A percentile compares a stretch with the other conserved stretches of the same genome.
Conservation (phyloP, 495 filamentous ascomycete species). For the Saxispiralis lemnorum region DNA sequence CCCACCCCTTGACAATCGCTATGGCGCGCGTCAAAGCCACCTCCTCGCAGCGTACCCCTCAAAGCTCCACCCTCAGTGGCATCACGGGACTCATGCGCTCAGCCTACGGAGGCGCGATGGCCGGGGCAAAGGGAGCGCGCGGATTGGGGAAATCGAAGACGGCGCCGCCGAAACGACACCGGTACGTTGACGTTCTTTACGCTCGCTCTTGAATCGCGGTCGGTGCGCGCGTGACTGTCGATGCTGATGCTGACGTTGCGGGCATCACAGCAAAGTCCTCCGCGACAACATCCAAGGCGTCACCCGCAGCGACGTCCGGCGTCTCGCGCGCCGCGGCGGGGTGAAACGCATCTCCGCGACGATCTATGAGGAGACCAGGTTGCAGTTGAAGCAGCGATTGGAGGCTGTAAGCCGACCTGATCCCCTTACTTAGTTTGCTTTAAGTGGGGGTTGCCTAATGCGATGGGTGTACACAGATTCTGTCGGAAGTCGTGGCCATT, state of each 20-base stretch:
- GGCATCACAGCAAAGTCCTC: constrained; percentile 98
- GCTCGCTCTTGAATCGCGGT: background rate
- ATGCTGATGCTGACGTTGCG: background rate
- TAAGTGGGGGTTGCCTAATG: background rate
- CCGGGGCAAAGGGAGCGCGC: background rate
- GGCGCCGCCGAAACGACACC: constrained; percentile 8
- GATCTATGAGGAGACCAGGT: constrained; percentile 57
- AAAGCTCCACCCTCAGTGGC: no score
- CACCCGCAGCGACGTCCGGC: constrained; percentile 52
- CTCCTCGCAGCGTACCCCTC: no score
- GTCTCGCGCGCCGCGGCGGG: constrained; percentile 70
- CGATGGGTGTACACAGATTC: constrained; percentile 34
- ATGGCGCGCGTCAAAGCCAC: no score
- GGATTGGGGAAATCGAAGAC: background rate
- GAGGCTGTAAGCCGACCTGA: constrained; percentile 43
- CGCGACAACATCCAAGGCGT: constrained; percentile 96
- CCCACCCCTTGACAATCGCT: no score
- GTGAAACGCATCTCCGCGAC: constrained; percentile 62
- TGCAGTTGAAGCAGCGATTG: constrained; percentile 34
- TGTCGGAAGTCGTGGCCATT: constrained; percentile 27
- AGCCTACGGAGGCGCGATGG: background rate
- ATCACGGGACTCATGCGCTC: no score
- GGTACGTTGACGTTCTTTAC: background rate
- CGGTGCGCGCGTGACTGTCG: no score
- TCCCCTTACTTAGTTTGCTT: background rate